phyloP scores from a whole-genome alignment of 2,329 filamentous ascomycete species.

The Claviceps monticola region DNA sequence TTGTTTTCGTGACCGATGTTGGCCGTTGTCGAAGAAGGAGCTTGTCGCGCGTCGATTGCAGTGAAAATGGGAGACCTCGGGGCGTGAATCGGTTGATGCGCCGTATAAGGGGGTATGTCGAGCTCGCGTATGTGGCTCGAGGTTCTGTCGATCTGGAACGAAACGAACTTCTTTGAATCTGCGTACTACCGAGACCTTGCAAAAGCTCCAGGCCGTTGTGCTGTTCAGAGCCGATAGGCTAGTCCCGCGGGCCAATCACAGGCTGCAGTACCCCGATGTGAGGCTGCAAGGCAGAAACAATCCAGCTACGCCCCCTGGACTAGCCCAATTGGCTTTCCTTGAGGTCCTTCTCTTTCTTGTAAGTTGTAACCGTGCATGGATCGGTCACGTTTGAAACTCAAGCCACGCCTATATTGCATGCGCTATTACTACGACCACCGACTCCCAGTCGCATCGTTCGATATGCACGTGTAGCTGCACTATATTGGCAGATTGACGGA shows the following conservation, averaged over 20 bases:
- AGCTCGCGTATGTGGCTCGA: too few relatives aligned
- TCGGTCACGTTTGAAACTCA: too few relatives aligned
- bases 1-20: background rate
- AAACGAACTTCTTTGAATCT: background rate
- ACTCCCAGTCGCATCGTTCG: background rate
- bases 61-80: too few relatives aligned
- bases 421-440: background rate
- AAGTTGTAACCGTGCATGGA: too few relatives aligned
- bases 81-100: too few relatives aligned
- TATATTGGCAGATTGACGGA: too few relatives aligned
- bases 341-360: too few relatives aligned
- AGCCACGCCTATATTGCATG: background rate
- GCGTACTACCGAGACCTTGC: background rate
- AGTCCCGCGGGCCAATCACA: constrained; percentile 17
- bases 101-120: too few relatives aligned
- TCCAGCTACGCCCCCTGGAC: background rate
- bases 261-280: constrained; percentile 6
- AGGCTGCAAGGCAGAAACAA: constrained; percentile 26
- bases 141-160: background rate
- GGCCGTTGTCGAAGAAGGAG: background rate
- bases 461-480: background rate
- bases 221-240: constrained; percentile 6
- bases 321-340: too few relatives aligned
- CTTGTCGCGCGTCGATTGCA: too few relatives aligned
- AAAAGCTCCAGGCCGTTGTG: constrained; percentile 11